These are phyloP conservation scores for Penicillium sp. DNA, from an alignment of 2,329 filamentous ascomycete species.

Conservation along the genomic window DNA sequence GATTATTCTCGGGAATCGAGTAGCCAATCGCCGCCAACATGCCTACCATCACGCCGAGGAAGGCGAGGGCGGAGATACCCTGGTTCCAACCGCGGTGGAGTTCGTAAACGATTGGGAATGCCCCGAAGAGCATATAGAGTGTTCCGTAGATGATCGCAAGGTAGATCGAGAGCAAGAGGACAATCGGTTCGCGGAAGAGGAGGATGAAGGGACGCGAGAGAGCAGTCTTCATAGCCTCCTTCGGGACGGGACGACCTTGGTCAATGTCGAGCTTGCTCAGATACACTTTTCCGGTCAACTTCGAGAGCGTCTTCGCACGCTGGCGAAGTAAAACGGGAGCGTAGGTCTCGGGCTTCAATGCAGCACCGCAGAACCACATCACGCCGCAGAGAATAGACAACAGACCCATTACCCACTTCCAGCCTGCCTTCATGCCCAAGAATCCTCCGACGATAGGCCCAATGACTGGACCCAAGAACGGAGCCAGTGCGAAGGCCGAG, in stretches of 20 bases:
- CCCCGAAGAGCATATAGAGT: conserved; percentile 56
- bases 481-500: conserved; percentile 66
- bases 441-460: conserved; percentile 71
- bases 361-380: conserved; percentile 50
- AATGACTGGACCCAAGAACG: conserved; percentile 66
- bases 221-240: conserved; percentile 49
- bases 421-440: conserved; percentile 63
- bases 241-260: conserved; percentile 45
- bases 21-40: conserved; percentile 44
- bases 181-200: conserved; percentile 54
- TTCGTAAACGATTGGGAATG: conserved; percentile 55
- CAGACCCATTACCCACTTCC: conserved; percentile 70
- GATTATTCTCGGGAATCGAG: conserved; percentile 45
- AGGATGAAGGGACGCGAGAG: conserved; percentile 53
- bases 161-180: conserved; percentile 53
- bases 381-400: conserved; percentile 64
- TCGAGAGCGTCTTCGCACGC: conserved; percentile 51
- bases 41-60: conserved; percentile 51
- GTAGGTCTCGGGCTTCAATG: conserved; percentile 45
- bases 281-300: conserved; percentile 55
- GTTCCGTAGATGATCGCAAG: conserved; percentile 56
- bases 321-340: conserved; percentile 54
- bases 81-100: conserved; percentile 49
- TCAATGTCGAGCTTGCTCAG: conserved; percentile 43
- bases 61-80: conserved; percentile 52